These are phyloP conservation scores for Tulasnella sp. DNA, from an alignment of 768 basidiomycete species.

Conservation along the genomic window DNA sequence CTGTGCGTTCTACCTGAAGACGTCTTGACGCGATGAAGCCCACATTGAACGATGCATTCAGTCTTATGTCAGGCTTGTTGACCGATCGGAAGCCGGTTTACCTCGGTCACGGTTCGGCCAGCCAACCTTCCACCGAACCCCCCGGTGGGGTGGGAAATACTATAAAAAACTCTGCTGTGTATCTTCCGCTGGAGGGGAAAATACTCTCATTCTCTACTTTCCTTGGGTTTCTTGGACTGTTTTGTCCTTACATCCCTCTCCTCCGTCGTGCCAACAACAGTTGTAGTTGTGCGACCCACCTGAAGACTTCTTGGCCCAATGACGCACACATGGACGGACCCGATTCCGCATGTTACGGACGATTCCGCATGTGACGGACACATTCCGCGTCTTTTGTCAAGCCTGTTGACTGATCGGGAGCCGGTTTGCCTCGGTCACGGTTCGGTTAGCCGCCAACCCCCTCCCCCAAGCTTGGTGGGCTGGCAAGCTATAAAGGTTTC, in stretches of 20 bases:
- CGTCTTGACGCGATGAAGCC: neutral
- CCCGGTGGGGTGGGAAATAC: neutral
- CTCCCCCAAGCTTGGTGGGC: neutral
- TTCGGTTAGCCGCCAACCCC: neutral
- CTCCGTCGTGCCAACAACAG: no score
- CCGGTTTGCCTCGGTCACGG: neutral
- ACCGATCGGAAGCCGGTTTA: neutral
- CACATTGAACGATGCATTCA: neutral
- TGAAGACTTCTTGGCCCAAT: no score
- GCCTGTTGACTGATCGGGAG: neutral
- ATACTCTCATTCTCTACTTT: neutral
- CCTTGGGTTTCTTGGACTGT: no score
- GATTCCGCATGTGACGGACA: no score
- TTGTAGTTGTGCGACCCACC: no score
- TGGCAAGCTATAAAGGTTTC: neutral
- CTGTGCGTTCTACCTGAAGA: neutral
- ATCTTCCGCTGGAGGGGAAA: no score
- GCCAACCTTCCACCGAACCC: neutral
- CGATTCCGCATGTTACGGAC: no score
- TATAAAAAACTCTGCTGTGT: no score
- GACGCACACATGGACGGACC: no score
- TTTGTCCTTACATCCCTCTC: no score
- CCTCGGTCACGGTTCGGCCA: neutral
- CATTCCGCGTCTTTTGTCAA: neutral
- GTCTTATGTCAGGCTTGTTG: neutral